A percentile compares a stretch with the other conserved stretches of the same genome.
Conservation (phyloP, 2,329 filamentous ascomycete genomes). For the Ceratocystis colombiana region DNA sequence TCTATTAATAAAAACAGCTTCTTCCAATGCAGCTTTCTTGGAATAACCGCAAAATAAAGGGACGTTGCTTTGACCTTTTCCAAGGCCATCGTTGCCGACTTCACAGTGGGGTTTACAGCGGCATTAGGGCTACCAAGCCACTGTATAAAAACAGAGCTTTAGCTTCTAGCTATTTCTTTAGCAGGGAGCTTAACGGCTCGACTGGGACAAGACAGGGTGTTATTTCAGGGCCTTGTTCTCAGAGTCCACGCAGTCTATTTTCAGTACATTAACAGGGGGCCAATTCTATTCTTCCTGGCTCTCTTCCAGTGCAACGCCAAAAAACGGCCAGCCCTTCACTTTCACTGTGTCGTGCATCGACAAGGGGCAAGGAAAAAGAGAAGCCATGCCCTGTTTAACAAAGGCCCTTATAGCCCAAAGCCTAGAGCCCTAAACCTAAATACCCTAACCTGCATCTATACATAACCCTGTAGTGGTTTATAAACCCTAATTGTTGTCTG, state of each 20-base stretch:
- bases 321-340: no score
- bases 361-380: no score
- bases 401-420: no score
- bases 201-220: slow-evolving; percentile 21
- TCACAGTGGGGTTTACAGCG: neutral
- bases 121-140: neutral
- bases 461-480: fast-evolving
- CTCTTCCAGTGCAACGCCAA: no score
- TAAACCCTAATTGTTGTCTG: no score
- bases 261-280: neutral
- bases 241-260: neutral
- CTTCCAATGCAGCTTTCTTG: neutral
- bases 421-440: no score
- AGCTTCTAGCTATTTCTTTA: no score
- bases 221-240: slow-evolving; percentile 15
- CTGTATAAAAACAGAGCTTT: neutral
- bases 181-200: neutral
- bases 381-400: no score
- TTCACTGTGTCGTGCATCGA: no score
- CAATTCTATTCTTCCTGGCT: neutral
- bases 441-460: no score
- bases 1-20: neutral
- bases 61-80: slow-evolving; percentile 5
- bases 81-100: neutral
- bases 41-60: slow-evolving; percentile 1